Evolutionary conservation across 1,284 basidiomycete species (phyloP), one percentile per base, ranked within the genome.

Genomic region (Agroathelia rolfsii): DNA sequence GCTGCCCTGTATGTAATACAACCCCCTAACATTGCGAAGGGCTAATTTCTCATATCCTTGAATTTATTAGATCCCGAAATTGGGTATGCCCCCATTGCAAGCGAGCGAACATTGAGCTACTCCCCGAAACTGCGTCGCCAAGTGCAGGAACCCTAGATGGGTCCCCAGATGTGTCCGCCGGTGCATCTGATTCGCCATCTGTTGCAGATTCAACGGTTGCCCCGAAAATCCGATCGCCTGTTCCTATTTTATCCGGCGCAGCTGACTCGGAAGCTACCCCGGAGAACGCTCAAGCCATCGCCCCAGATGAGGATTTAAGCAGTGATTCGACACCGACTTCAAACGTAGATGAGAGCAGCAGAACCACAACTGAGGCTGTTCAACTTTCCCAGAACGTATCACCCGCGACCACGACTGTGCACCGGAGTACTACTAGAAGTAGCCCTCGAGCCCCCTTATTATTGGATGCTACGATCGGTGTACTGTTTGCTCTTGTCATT

Each of bases 21-120:
- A n/a, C n/a, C n/a, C n/a, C n/a, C n/a, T n/a, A n/a, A n/a, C n/a
- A n/a, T n/a, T n/a, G n/a, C n/a, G n/a, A n/a, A n/a, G n/a, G n/a
- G n/a, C n/a, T n/a, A n/a, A n/a, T n/a, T n/a, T n/a, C n/a, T n/a
- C n/a, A n/a, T n/a, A n/a, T n/a, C n/a, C 19, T 34, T 40, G 10
- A 36, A 22, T 18, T 27, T 28, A 35, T 39, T 41, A 89, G 86
- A 43, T 92, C 87, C 22, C 70, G 76, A 41, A 72, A 78, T 34
- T 93, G 88, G 89, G 58, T 62, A 24, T 93, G 89, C 46, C 76
- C 83, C 3, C 72, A 72, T 32, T 92, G 88, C 53, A 62, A 73
- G 30, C 64, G 72, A 41, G 52, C 66, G 23, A 90, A 89, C 55
- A 42, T 73, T 28, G 71, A 77, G 30, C 64, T 77, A 26, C 67